Percentiles rank a stretch among this genome's conserved stretches.
phyloP scores from a whole-genome alignment of 2,329 filamentous ascomycete genomes.

The Fusarium phyllophilum region DNA sequence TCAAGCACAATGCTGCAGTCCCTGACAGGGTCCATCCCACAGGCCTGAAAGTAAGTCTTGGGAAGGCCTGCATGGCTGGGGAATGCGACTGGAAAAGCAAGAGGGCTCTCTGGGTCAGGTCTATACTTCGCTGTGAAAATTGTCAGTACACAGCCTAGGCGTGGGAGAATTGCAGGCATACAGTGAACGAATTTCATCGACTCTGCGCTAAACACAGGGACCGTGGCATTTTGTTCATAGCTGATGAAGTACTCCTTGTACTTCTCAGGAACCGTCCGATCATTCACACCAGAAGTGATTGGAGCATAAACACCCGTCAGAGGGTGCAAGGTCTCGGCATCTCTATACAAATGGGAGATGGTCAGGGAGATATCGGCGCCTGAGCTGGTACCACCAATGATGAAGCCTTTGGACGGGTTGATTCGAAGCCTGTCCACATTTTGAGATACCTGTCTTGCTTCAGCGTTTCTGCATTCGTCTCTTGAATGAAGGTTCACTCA shows the following conservation, averaged over 20 bases:
- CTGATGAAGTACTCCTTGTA: constrained; percentile 45
- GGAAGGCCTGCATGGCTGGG: constrained; percentile 36
- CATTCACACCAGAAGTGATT: constrained; percentile 34
- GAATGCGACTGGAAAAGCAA: constrained; percentile 42
- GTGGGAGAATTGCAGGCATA: neutral
- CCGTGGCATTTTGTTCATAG: constrained; percentile 41
- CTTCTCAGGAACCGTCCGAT: constrained; percentile 40
- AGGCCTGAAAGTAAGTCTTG: constrained; percentile 49
- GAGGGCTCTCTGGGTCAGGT: constrained; percentile 35
- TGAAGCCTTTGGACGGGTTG: constrained; percentile 34
- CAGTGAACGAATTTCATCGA: constrained; percentile 41
- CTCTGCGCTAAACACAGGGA: constrained; percentile 37
- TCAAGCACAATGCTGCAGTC: constrained; percentile 46
- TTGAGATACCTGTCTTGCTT: constrained; percentile 20
- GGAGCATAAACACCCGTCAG: constrained; percentile 45
- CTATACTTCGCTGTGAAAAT: constrained; percentile 40
- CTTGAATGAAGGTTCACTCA: neutral
- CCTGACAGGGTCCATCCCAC: constrained; percentile 45
- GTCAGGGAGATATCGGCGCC: constrained; percentile 45
- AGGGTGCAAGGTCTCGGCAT: constrained; percentile 29
- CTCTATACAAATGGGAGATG: constrained; percentile 39
- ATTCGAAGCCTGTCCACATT: constrained; percentile 40
- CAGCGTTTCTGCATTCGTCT: neutral
- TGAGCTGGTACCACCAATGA: constrained; percentile 44
- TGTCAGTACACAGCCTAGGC: neutral